Evolutionary conservation across 306 rosid genomes (phyloP).

Genomic region (Cicer judaicum): DNA sequence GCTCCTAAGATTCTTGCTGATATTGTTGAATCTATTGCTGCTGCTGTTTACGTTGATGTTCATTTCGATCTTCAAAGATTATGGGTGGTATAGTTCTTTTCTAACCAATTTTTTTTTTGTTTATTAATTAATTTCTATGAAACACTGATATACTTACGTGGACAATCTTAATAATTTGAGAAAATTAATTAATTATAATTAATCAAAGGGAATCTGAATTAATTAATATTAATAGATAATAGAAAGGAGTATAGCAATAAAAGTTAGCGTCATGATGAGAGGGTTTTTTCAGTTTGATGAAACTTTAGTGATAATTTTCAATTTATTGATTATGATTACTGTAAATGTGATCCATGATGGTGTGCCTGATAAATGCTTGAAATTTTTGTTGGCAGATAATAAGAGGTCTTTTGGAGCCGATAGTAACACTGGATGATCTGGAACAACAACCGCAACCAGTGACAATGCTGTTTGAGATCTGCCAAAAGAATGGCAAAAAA

Average conservation of each 20-base stretch:
- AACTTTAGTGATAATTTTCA: not conserved
- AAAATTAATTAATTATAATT: too few relatives aligned
- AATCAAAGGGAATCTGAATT: too few relatives aligned
- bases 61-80: conserved; percentile 56
- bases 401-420: conserved; percentile 71
- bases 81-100: conserved; percentile 62
- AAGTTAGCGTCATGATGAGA: not conserved
- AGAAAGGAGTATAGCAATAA: too few relatives aligned
- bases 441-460: conserved; percentile 72
- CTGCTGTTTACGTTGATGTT: conserved; percentile 70
- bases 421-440: conserved; percentile 60
- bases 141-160: too few relatives aligned
- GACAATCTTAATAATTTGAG: too few relatives aligned
- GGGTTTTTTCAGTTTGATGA: too few relatives aligned
- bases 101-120: not conserved
- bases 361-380: not conserved
- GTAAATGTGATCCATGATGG: not conserved
- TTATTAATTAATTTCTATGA: not conserved
- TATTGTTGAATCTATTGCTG: conserved; percentile 78
- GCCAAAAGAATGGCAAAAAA: conserved; percentile 71
- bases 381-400: conserved; percentile 53
- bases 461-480: conserved; percentile 60
- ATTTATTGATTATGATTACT: not conserved
- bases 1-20: conserved; percentile 95
- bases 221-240: too few relatives aligned